These are phyloP conservation scores for Xylaria palmicola DNA, from an alignment of 495 filamentous ascomycete species.

Conservation along the genomic window DNA sequence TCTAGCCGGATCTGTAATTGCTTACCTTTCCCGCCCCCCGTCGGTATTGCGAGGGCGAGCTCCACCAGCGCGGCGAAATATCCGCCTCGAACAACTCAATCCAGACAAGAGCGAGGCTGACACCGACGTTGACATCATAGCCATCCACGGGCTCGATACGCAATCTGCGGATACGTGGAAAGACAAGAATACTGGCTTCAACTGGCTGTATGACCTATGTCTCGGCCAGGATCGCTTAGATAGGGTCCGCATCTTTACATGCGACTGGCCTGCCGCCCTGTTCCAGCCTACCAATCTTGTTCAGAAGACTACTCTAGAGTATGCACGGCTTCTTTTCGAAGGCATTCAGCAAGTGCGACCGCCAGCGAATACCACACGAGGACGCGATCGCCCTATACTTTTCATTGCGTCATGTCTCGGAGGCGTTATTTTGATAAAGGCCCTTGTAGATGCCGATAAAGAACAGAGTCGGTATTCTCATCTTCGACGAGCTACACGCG, in stretches of 20 bases:
- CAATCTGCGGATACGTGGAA: slow-evolving; percentile 28
- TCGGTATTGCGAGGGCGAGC: too few relatives aligned
- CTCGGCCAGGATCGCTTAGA: slow-evolving; percentile 21
- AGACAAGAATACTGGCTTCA: slow-evolving; percentile 4
- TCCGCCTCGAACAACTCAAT: slow-evolving; percentile 2
- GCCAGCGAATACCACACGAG: background rate
- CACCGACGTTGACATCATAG: slow-evolving; percentile 32
- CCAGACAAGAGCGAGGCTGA: background rate
- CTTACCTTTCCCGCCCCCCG: too few relatives aligned
- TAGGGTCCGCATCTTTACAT: slow-evolving; percentile 29
- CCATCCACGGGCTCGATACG: slow-evolving; percentile 9
- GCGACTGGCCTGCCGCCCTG: slow-evolving; percentile 30
- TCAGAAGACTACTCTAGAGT: slow-evolving; percentile 21
- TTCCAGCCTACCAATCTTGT: slow-evolving; percentile 21
- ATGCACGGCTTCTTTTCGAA: slow-evolving; percentile 20
- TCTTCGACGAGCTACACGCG: slow-evolving; percentile 23
- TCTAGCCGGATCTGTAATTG: too few relatives aligned
- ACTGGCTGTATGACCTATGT: slow-evolving; percentile 21
- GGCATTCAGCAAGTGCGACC: slow-evolving; percentile 14
- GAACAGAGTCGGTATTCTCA: slow-evolving; percentile 6
- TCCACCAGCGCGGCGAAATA: too few relatives aligned
- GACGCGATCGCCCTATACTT: slow-evolving; percentile 23
- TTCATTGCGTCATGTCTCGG: slow-evolving; percentile 40
- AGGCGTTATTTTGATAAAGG: slow-evolving; percentile 32
- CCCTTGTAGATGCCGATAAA: slow-evolving; percentile 22